phyloP scores from a whole-genome alignment of 805 yeast species.

The Teunomyces kruisii region DNA sequence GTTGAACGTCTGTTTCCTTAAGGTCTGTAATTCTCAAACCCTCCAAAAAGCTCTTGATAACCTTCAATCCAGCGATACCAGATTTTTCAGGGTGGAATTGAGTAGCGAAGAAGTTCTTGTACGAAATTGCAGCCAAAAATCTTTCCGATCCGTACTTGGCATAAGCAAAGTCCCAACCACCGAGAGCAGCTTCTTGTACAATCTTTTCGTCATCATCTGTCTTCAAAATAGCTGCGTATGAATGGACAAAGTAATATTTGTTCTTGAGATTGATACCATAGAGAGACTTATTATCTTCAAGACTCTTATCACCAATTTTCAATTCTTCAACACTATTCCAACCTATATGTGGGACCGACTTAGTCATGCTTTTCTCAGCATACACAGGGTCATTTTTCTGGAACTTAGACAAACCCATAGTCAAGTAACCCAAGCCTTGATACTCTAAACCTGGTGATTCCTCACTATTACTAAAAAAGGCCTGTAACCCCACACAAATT shows the following conservation, averaged over 20 bases:
- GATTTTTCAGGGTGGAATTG: conserved; percentile 99
- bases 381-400: conserved; percentile 35
- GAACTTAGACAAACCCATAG: conserved; percentile 55
- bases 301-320: conserved; percentile 19
- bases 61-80: conserved; percentile 82
- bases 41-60: conserved; percentile 70
- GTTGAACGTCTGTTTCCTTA: conserved; percentile 23
- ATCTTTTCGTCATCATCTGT: conserved; percentile 25
- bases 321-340: conserved; percentile 66
- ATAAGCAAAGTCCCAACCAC: conserved; percentile 71
- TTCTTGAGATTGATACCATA: conserved; percentile 65
- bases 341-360: conserved; percentile 95
- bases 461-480: conserved; percentile 71
- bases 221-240: conserved; percentile 75
- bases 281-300: conserved; percentile 32
- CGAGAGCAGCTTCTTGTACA: conserved; percentile 22
- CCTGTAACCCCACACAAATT: conserved; percentile 93
- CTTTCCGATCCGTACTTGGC: conserved; percentile 74
- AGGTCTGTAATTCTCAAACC: conserved; percentile 33
- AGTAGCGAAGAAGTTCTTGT: conserved; percentile 84
- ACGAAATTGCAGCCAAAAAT: conserved; percentile 79
- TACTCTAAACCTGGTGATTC: conserved; percentile 68
- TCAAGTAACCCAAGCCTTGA: conserved; percentile 54
- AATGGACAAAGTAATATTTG: conserved; percentile 93
- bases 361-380: conserved; percentile 35